Conservation (phyloP, 192 early-diverging fungal species). For the Coemansia furcata region DNA sequence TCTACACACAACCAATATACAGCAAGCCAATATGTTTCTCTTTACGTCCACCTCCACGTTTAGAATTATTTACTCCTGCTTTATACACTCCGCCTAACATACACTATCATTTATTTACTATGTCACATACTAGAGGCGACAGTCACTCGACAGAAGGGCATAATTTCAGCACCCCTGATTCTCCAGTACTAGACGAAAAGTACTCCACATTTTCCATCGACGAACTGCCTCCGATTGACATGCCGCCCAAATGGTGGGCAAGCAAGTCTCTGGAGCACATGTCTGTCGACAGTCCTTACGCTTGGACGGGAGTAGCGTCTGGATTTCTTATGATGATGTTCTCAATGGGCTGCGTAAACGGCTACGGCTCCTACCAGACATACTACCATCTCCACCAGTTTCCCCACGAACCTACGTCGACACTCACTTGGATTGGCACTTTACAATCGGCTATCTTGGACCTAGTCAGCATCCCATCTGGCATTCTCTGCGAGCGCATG, state of each 20-base stretch:
- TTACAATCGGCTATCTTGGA: constrained; percentile 54
- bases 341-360: constrained; percentile 55
- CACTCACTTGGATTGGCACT: constrained; percentile 56
- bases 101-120: neutral
- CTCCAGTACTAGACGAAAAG: neutral
- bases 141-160: constrained; percentile 1
- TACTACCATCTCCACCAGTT: constrained; percentile 39
- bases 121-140: constrained; percentile 4
- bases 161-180: neutral
- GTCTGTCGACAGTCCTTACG: constrained; percentile 38
- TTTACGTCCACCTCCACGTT: too few relatives aligned
- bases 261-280: constrained; percentile 34
- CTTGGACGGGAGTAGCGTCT: constrained; percentile 54
- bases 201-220: neutral
- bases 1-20: too few relatives aligned
- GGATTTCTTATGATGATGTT: constrained; percentile 54
- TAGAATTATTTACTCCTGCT: too few relatives aligned
- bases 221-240: neutral
- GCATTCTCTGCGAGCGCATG: constrained; percentile 54
- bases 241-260: constrained; percentile 23
- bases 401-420: constrained; percentile 40
- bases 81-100: neutral
- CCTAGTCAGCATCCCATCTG: constrained; percentile 46
- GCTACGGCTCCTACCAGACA: constrained; percentile 56
- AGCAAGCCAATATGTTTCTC: too few relatives aligned